Percentiles rank a stretch among this genome's conserved stretches.
phyloP scores from a whole-genome alignment of 1,284 basidiomycete species.

The Ganoderma sinense region DNA sequence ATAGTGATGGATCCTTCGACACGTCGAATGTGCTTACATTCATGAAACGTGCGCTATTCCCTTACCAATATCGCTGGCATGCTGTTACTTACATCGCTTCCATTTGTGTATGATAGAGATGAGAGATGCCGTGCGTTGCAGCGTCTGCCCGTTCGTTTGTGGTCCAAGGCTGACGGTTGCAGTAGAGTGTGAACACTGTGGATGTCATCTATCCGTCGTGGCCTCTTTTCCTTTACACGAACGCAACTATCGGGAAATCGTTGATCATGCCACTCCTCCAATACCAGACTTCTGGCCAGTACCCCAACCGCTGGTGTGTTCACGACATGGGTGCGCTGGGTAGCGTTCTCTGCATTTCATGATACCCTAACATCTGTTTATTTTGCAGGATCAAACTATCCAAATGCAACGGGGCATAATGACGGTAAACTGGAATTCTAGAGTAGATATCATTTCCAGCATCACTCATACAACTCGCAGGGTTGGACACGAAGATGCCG shows the following conservation, averaged over 20 bases:
- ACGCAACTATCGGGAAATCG: slow-evolving; percentile 64
- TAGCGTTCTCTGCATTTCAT: neutral
- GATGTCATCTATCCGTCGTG: slow-evolving; percentile 78
- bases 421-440: slow-evolving; percentile 45
- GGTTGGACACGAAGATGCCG: slow-evolving; percentile 67
- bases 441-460: neutral
- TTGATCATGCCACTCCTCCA: slow-evolving; percentile 69
- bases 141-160: neutral
- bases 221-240: slow-evolving; percentile 70
- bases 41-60: slow-evolving; percentile 58
- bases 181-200: slow-evolving; percentile 74
- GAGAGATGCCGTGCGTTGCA: slow-evolving; percentile 61
- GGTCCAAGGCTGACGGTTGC: neutral
- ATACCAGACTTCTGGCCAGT: slow-evolving; percentile 70
- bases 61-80: neutral
- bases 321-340: slow-evolving; percentile 62
- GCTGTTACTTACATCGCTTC: neutral
- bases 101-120: slow-evolving; percentile 54
- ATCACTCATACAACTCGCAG: slow-evolving; percentile 22
- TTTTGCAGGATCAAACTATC: slow-evolving; percentile 49
- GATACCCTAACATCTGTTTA: slow-evolving; percentile 2
- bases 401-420: slow-evolving; percentile 63
- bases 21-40: slow-evolving; percentile 65
- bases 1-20: slow-evolving; percentile 58
- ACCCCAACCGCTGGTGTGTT: slow-evolving; percentile 68